Evolutionary conservation across 2,329 filamentous ascomycete genomes (phyloP).

Genomic region (Xylariaceae sp.): DNA sequence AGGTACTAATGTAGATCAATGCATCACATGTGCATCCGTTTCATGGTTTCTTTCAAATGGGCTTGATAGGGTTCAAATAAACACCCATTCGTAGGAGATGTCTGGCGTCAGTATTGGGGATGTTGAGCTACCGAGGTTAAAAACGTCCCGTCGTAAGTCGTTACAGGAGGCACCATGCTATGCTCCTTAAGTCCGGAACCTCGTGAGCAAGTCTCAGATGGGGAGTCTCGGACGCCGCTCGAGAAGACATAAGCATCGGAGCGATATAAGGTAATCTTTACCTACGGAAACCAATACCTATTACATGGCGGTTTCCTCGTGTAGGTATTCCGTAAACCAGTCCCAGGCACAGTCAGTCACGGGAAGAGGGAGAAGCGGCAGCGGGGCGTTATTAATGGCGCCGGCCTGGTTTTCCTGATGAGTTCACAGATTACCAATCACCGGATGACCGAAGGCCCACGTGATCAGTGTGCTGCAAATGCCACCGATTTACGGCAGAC

Average conservation of each 20-base stretch:
- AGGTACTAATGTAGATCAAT: neutral
- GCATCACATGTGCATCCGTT: conserved; percentile 1
- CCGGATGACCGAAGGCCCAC: conserved; percentile 4
- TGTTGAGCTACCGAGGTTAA: neutral
- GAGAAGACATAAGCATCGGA: neutral
- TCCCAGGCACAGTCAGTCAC: too few relatives aligned
- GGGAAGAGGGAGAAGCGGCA: neutral
- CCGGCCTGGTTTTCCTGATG: neutral
- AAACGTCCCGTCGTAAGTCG: neutral
- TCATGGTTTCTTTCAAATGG: neutral
- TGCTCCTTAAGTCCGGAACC: neutral
- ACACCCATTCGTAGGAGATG: too few relatives aligned
- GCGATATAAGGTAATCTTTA: neutral
- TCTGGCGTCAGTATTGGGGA: too few relatives aligned
- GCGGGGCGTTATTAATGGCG: neutral
- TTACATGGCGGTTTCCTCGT: neutral
- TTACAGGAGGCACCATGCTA: neutral
- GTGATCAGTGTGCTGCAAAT: neutral
- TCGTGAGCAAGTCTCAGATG: neutral
- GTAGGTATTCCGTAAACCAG: neutral
- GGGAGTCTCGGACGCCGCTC: neutral
- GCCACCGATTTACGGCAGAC: neutral
- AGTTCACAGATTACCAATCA: conserved; percentile 9
- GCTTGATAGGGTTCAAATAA: too few relatives aligned
- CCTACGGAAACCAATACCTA: neutral